These are phyloP conservation scores for Rhododendron henanense DNA, from an alignment of 148 eudicot genomes.

Conservation along the genomic window DNA sequence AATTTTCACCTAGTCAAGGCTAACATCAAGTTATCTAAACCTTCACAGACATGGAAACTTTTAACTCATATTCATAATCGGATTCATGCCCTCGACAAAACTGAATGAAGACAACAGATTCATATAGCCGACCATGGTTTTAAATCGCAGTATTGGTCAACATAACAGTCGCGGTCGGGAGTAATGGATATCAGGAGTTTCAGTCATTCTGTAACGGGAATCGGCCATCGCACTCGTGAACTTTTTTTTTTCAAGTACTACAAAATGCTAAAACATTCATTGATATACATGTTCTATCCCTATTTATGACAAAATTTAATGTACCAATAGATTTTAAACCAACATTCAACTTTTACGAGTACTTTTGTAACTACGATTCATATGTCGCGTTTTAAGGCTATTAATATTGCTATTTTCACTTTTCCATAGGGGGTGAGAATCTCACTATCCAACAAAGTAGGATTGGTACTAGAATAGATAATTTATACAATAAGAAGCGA, in stretches of 20 bases:
- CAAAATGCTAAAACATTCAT: no score
- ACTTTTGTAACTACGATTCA: background rate
- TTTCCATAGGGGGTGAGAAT: no score
- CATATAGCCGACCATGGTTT: background rate
- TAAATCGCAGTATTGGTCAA: background rate
- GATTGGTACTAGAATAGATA: background rate
- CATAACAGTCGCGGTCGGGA: no score
- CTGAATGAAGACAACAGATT: background rate
- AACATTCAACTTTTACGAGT: background rate
- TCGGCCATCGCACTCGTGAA: no score
- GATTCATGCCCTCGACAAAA: background rate
- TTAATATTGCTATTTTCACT: background rate
- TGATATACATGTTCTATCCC: no score
- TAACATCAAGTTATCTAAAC: background rate
- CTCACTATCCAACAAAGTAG: background rate
- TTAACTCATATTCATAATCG: background rate
- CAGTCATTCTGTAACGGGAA: no score
- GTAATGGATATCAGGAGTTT: no score
- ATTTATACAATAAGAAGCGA: background rate
- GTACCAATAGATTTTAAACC: background rate
- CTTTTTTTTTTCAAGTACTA: background rate
- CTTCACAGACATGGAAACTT: background rate
- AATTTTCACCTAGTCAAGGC: background rate
- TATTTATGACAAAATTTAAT: background rate
- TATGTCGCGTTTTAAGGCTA: background rate